Evolutionary conservation across 345 rosid species (phyloP), one percentile per base, ranked within the genome.

Genomic region (Theobroma cacao): DNA sequence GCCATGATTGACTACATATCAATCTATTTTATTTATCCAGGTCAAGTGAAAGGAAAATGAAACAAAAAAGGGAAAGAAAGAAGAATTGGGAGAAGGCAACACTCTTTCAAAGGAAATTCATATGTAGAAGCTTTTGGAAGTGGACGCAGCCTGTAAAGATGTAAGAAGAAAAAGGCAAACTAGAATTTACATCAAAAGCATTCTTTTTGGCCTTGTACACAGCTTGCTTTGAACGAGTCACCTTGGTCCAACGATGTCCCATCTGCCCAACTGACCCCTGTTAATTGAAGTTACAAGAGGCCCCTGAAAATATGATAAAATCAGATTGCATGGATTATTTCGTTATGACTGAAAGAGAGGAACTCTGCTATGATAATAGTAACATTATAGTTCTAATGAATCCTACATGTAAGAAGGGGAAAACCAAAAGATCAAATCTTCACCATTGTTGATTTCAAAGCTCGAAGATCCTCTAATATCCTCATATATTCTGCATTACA

Each of bases 221-320:
- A 34, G 34, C 45, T 26, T 70, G 68, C 17, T 78, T 36, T 10
- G 47, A 67, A 77, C 55, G 38, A 45, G 67, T 84, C 82, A 83
- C 90, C 90, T 80, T 84, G 50, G 60, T 31, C 71, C 81, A 88
- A 75, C 81, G 43, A 58, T 87, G 85, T 60, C 90, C 88, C 90
- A 89, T 89, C 72, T 47, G 47, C 66, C 63, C 75, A 78, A 74
- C 24, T 53, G 70, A 58, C 52, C 53, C 50, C 68, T 58, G 76
- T 22, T 74, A 64, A 74, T n/a, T 82, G 70, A 77, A 58, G 33
- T 72, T 65, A 66, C 83, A 61, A 75, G 64, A 79, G 84, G 77
- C 75, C 81, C 67, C 85, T 83, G 64, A 34, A 63, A 28, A 62
- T 22, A 50, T 9, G 15, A 70, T 48, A 17, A 69, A 48, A 12